Conservation (phyloP, 163 green algal species). For the Chlorella variabilis region DNA sequence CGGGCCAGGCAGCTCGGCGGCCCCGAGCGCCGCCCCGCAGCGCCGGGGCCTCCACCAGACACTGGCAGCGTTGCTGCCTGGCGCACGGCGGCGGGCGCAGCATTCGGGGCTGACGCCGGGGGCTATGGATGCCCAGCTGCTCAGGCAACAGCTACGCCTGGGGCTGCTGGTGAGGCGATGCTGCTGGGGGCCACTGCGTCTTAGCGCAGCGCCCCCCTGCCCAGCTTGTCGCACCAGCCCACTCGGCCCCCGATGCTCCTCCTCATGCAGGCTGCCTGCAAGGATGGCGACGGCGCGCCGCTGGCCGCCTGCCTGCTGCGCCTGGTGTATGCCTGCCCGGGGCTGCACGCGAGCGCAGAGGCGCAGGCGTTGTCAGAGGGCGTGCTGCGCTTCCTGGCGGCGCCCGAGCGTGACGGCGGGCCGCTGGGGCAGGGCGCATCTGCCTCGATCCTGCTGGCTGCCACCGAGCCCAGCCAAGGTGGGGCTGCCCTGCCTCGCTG, state of each 20-base stretch:
- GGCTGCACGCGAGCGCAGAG: constrained; percentile 6
- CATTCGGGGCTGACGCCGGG: neutral
- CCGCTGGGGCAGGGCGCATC: constrained; percentile 12
- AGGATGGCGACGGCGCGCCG: neutral
- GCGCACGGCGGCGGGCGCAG: neutral
- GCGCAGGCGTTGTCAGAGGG: constrained; percentile 25
- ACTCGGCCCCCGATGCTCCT: no score
- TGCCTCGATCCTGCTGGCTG: neutral
- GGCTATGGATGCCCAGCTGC: neutral
- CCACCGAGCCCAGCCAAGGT: neutral
- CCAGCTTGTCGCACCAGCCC: no score
- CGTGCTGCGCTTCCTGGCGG: constrained; percentile 33
- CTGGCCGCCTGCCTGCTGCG: constrained; percentile 37
- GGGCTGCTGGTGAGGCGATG: constrained; percentile 2
- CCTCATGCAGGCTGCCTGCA: constrained; percentile 15
- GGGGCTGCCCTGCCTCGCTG: neutral
- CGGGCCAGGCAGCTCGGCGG: neutral
- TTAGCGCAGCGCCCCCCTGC: no score
- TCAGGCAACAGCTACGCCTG: neutral
- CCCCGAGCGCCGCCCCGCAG: neutral
- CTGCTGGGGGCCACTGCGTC: no score
- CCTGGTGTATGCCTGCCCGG: neutral
- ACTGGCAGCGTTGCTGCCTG: neutral
- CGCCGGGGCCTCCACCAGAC: constrained; percentile 19
- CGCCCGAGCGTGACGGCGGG: constrained; percentile 12